Evolutionary conservation across 2,329 filamentous ascomycete species (phyloP).

Genomic region (Ceratocystis lukuohia): DNA sequence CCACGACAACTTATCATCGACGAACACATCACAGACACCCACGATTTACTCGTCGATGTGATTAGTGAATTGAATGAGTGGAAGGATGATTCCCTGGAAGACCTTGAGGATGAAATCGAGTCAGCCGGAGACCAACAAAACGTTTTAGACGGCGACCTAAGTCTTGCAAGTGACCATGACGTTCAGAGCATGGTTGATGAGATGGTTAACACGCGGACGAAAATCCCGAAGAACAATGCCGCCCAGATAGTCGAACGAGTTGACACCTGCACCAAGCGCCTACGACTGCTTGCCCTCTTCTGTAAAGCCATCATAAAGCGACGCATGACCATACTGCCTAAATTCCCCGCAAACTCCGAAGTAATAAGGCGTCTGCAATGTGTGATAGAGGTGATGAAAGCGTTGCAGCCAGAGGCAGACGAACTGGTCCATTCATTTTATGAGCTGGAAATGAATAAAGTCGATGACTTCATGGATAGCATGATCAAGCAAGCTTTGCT

Average conservation of each 20-base stretch:
- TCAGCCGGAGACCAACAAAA: slow-evolving; percentile 44
- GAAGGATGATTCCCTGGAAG: slow-evolving; percentile 29
- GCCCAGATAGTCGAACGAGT: slow-evolving; percentile 52
- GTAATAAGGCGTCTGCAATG: slow-evolving; percentile 39
- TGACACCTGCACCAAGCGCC: slow-evolving; percentile 47
- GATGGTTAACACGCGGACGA: slow-evolving; percentile 48
- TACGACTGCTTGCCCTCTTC: slow-evolving; percentile 54
- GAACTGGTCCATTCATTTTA: slow-evolving; percentile 63
- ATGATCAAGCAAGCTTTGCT: slow-evolving; percentile 48
- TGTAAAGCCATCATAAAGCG: slow-evolving; percentile 59
- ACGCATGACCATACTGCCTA: slow-evolving; percentile 46
- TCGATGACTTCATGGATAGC: slow-evolving; percentile 44
- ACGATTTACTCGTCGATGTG: slow-evolving; percentile 6
- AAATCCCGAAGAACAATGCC: slow-evolving; percentile 51
- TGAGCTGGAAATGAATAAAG: slow-evolving; percentile 45
- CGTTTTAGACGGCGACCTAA: slow-evolving; percentile 27
- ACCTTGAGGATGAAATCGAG: slow-evolving; percentile 29
- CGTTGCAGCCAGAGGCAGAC: slow-evolving; percentile 54
- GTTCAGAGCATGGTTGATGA: slow-evolving; percentile 50
- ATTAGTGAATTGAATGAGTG: slow-evolving; percentile 4
- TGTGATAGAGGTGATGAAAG: slow-evolving; percentile 41
- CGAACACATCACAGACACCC: not conserved
- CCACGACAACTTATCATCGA: not conserved
- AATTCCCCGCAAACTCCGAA: slow-evolving; percentile 26
- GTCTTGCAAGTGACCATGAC: slow-evolving; percentile 26